Conservation (phyloP, 331 rosid species). For the Phaseolus coccineus region DNA sequence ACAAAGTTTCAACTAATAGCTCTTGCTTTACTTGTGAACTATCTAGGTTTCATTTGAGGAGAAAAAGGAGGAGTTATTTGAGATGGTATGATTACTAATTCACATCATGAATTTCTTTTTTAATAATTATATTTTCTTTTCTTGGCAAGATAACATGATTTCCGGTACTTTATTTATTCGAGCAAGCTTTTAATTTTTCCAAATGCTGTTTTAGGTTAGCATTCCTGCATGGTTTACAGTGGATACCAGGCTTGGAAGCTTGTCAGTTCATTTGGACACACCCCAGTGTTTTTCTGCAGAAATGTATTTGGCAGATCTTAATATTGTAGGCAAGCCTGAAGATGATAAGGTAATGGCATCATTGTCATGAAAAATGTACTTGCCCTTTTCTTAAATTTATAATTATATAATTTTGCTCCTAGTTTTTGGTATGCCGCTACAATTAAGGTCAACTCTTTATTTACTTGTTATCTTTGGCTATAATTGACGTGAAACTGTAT, state of each 20-base stretch:
- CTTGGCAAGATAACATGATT: neutral
- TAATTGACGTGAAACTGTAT: conserved; percentile 22
- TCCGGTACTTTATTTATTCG: conserved; percentile 23
- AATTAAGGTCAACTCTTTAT: conserved; percentile 12
- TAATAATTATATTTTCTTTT: neutral
- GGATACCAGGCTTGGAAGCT: conserved; percentile 96
- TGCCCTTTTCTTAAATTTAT: conserved; percentile 17
- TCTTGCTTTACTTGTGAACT: conserved; percentile 44
- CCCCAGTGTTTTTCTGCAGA: conserved; percentile 98
- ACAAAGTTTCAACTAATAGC: conserved; percentile 39
- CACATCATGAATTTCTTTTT: conserved; percentile 18
- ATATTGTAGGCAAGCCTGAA: conserved; percentile 93
- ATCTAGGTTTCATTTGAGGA: conserved; percentile 90
- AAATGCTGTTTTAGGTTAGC: conserved; percentile 77
- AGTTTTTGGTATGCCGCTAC: conserved; percentile 8
- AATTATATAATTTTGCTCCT: conserved; percentile 31
- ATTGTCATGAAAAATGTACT: conserved; percentile 29
- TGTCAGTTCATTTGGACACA: conserved; percentile 93
- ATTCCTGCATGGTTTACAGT: conserved; percentile 98
- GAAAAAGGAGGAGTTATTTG: conserved; percentile 92
- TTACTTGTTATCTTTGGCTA: conserved; percentile 16
- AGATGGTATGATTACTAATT: conserved; percentile 71
- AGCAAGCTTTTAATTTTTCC: conserved; percentile 43
- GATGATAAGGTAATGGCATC: conserved; percentile 84
- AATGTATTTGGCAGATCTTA: conserved; percentile 95